Base-by-base conservation (phyloP, 257 asterid genomes). In the Penstemon barbatus region DNA sequence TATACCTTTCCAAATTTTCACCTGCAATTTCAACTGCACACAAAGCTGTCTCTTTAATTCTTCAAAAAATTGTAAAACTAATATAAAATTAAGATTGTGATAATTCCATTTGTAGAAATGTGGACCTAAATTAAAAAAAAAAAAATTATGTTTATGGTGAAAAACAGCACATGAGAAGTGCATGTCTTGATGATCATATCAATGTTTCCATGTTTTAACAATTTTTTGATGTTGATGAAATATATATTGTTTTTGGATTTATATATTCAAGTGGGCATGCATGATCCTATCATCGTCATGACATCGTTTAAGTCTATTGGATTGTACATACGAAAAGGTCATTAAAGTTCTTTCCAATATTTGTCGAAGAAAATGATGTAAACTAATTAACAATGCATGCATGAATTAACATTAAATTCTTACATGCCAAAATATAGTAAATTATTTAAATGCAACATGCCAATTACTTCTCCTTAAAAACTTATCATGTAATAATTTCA, bases 91-190 rank as follows among this genome's bases (percentile, higher is more conserved):
- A 18, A 61, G 38, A 51, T 7, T 15, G 8, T 43, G 5, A 38
- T 18, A 51, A 33, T 18, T 52, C 61, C 12, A 68, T 68, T 38
- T 61, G 53, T 5, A 54, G 37, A 56, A 56, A 7, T 18, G 61
- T 25, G 66, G 65, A 18, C 41, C 7, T 7, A 38, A 12, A 33
- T 42, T 57, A 6, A 46, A 6, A 46, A 8, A 10, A 10, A 15
- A 15, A 15, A 11, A 7, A 39, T 0, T 11, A 7, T n/a, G 65
- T 65, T 7, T 57, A 58, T 66, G 41, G 49, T 8, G 68, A 60
- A 38, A 72, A 45, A 41, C 5, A 61, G 53, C 68, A 67, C 70
- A 18, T 67, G 65, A 18, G 51, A 15, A 41, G 46, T n/a, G n/a
- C n/a, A n/a, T 41, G 71, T 1, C 2, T 46, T 12, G 10, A 8